phyloP scores from a whole-genome alignment of 352 stramenopile species.

The Phytopythium montanum region DNA sequence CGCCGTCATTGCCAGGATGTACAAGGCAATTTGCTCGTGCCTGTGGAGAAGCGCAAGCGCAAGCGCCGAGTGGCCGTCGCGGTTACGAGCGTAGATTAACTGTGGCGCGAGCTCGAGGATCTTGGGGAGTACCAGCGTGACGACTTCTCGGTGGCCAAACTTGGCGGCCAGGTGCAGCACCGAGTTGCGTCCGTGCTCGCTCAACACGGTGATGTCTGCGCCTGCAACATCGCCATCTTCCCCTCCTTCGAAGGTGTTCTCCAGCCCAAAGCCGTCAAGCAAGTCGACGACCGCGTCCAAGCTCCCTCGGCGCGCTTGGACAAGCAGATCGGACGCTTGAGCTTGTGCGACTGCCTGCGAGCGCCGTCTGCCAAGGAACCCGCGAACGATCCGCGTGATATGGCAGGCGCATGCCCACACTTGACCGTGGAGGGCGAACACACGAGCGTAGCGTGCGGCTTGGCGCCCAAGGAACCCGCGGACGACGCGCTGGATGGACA shows the following conservation, averaged over 20 bases:
- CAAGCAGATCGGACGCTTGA: constrained; percentile 46
- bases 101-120: constrained; percentile 21
- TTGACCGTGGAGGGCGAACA: constrained; percentile 22
- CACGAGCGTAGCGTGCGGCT: constrained; percentile 20
- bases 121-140: constrained; percentile 47
- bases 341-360: constrained; percentile 19
- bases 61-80: constrained; percentile 34
- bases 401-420: constrained; percentile 34
- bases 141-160: constrained; percentile 43
- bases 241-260: not conserved
- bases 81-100: constrained; percentile 37
- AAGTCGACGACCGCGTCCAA: constrained; percentile 54
- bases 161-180: constrained; percentile 47
- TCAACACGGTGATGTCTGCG: constrained; percentile 33
- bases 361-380: constrained; percentile 38
- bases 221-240: constrained; percentile 11
- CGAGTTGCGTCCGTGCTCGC: constrained; percentile 29
- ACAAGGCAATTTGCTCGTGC: constrained; percentile 51
- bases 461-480: constrained; percentile 44
- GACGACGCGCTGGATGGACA: constrained; percentile 49
- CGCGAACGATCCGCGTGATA: constrained; percentile 48
- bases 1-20: constrained; percentile 49
- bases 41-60: constrained; percentile 40
- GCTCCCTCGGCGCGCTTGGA: constrained; percentile 49
- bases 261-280: constrained; percentile 46